Evolutionary conservation across 305 asterid genomes (phyloP).

Genomic region (Lippia alba): DNA sequence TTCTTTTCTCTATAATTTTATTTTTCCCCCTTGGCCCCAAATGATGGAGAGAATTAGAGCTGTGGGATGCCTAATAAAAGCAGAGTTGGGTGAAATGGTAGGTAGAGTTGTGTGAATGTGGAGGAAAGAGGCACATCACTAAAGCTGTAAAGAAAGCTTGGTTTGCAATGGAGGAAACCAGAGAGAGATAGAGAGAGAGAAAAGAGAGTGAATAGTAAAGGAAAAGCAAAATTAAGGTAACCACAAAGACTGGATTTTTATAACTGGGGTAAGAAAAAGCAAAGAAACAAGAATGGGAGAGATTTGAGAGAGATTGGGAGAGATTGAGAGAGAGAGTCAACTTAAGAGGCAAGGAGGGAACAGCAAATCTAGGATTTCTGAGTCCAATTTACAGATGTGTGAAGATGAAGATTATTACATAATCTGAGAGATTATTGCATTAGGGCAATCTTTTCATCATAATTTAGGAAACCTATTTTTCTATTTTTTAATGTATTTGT

Average conservation of each 20-base stretch:
- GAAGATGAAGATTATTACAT: neutral
- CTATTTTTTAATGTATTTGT: too few species aligned
- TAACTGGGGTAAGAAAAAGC: constrained; percentile 38
- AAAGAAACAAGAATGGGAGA: neutral
- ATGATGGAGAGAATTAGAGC: constrained; percentile 38
- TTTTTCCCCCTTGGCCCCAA: constrained; percentile 11
- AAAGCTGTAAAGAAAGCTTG: constrained; percentile 70
- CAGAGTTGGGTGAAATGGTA: constrained; percentile 52
- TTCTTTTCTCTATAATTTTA: constrained; percentile 7
- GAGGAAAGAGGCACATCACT: constrained; percentile 48
- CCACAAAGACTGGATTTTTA: constrained; percentile 48
- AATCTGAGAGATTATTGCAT: constrained; percentile 5
- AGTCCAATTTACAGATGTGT: constrained; percentile 16
- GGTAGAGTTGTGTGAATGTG: constrained; percentile 57
- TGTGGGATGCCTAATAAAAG: constrained; percentile 35
- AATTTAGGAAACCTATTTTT: neutral
- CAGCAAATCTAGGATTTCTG: constrained; percentile 38
- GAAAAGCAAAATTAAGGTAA: constrained; percentile 42
- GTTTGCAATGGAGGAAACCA: constrained; percentile 81
- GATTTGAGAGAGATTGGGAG: too few species aligned
- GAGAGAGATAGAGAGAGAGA: constrained; percentile 23
- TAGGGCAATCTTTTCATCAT: neutral
- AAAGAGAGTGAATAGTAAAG: constrained; percentile 38
- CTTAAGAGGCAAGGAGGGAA: constrained; percentile 27
- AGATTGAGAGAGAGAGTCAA: constrained; percentile 30